Evolutionary conservation across 1,139 yeast genomes (phyloP).

Genomic region (Pichia sp.): DNA sequence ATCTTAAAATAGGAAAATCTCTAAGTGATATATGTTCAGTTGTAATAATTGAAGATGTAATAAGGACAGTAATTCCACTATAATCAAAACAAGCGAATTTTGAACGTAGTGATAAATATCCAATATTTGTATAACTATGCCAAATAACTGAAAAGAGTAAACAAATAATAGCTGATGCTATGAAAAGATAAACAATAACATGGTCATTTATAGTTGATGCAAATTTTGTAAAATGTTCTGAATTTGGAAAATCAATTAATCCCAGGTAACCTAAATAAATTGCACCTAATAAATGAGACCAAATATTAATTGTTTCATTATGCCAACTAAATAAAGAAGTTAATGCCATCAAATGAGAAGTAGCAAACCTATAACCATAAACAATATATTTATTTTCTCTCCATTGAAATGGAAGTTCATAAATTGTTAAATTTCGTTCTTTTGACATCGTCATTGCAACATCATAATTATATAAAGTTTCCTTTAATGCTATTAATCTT

Average conservation of each 20-base stretch:
- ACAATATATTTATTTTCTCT: constrained; percentile 84
- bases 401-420: constrained; percentile 90
- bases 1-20: constrained; percentile 45
- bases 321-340: constrained; percentile 58
- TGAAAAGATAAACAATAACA: constrained; percentile 53
- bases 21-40: constrained; percentile 78
- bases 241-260: constrained; percentile 54
- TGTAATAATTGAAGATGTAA: constrained; percentile 84
- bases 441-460: constrained; percentile 53
- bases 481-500: constrained; percentile 34
- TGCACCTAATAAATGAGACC: constrained; percentile 84
- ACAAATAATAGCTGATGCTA: constrained; percentile 71
- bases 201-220: constrained; percentile 43
- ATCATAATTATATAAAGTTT: constrained; percentile 53
- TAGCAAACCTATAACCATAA: constrained; percentile 78
- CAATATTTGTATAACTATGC: constrained; percentile 88
- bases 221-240: constrained; percentile 35
- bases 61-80: constrained; percentile 85
- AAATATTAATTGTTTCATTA: constrained; percentile 87
- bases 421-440: constrained; percentile 60
- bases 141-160: constrained; percentile 72
- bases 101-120: constrained; percentile 55
- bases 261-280: constrained; percentile 51
- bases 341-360: constrained; percentile 54
- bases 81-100: constrained; percentile 91